Evolutionary conservation across 192 early-diverging fungal genomes (phyloP), one percentile per base, ranked within the genome.

Genomic region (Rhizoclosmatium sp.): DNA sequence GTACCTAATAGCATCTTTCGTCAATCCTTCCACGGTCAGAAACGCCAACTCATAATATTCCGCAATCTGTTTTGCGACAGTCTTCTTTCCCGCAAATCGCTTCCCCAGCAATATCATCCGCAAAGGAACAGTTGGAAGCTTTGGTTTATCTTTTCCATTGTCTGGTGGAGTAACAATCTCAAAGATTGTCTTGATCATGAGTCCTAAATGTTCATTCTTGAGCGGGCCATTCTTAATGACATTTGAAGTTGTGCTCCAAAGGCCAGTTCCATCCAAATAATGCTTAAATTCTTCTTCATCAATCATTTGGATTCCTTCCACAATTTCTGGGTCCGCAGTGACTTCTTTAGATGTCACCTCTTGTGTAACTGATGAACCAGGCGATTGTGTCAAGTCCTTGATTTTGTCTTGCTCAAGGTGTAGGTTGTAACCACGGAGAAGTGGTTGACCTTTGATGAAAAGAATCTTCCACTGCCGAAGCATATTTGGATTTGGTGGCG

Each of bases 391-490:
- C 54, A 56, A 48, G 23, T 42, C 40, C 59, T 16, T 73, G 16
- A 58, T 66, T 19, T n/a, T 40, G 64, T 91, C 88, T 54, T 80
- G 60, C 23, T 82, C 81, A 1, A 89, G 54, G 19, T 83, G 81
- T 3, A 84, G 58, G 48, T 84, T 74, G 76, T 86, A 86, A 59
- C 69, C 62, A 47, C 65, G 74, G 3, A 80, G 51, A 51, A 91
- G 54, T 40, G 86, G 71, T 59, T 81, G 62, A 47, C 82, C 84
- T n/a, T 80, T 67, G 9, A 83, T 47, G 78, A 91, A 90, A 39
- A 91, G 76, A 9, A 75, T 83, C 80, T 91, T 91, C 89, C 89
- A 90, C 64, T 91, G 87, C 7, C 85, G 70, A 42, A 91, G 39
- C 44, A 86, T 71, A 64, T 86, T 87, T 58, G 47, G 47, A 64